Conservation (phyloP, 2,329 filamentous ascomycete species). For the Neonectria sp. region DNA sequence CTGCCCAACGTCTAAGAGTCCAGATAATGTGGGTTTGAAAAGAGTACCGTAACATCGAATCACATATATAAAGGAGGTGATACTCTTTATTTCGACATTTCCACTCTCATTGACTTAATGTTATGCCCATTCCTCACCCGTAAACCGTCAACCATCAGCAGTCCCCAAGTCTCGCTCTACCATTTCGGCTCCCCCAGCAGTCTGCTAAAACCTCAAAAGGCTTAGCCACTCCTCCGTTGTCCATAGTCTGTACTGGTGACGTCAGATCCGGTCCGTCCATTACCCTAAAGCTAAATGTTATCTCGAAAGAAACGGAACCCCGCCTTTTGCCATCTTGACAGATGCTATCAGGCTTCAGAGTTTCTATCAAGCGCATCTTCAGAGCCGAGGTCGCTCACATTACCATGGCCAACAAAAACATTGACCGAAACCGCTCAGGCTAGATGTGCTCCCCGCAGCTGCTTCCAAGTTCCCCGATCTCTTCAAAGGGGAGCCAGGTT, state of each 20-base stretch:
- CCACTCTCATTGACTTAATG: neutral
- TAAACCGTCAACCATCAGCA: neutral
- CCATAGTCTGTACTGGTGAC: neutral
- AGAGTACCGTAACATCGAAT: neutral
- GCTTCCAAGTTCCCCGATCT: neutral
- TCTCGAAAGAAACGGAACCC: neutral
- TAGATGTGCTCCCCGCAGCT: neutral
- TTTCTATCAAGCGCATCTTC: neutral
- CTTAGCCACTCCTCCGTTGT: too few species aligned
- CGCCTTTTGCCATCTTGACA: neutral
- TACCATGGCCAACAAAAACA: neutral
- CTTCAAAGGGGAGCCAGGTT: neutral
- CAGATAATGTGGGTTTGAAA: neutral
- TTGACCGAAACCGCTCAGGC: conserved; percentile 15
- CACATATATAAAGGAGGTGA: neutral
- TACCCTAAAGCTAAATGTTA: neutral
- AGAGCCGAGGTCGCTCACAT: neutral
- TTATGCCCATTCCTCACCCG: neutral
- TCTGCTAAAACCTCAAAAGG: neutral
- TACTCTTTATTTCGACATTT: neutral
- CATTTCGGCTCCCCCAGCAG: neutral
- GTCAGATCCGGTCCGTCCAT: neutral
- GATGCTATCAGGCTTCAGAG: neutral
- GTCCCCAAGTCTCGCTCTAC: neutral
- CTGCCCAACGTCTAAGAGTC: neutral